Percentiles rank a stretch among this genome's conserved stretches.
Conservation (phyloP, 805 yeast species). For the Pichia deserticola region DNA sequence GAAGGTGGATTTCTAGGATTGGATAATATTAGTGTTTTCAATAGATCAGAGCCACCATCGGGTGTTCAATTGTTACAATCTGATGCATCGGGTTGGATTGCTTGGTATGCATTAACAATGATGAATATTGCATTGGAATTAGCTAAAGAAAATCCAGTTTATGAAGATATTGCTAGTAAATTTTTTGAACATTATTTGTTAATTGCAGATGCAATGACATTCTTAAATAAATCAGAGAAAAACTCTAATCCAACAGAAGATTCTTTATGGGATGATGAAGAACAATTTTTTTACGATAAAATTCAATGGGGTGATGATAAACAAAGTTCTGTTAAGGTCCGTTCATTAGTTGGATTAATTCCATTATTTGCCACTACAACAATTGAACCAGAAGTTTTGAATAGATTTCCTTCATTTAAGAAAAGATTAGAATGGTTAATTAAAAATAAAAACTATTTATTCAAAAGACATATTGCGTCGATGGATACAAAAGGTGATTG, state of each 20-base stretch:
- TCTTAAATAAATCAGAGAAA: constrained; percentile 34
- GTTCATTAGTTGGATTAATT: constrained; percentile 86
- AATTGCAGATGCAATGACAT: constrained; percentile 92
- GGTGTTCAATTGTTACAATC: constrained; percentile 90
- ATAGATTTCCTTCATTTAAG: constrained; percentile 73
- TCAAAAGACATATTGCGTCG: constrained; percentile 79
- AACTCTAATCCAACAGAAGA: constrained; percentile 36
- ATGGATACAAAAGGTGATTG: constrained; percentile 75
- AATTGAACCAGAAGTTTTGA: constrained; percentile 73
- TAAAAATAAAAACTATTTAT: constrained; percentile 57
- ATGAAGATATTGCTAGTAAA: constrained; percentile 90
- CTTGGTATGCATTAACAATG: constrained; percentile 85
- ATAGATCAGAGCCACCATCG: constrained; percentile 90
- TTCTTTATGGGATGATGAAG: constrained; percentile 85
- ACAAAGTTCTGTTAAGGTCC: constrained; percentile 67
- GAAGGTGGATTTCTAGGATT: constrained; percentile 93
- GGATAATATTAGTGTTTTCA: constrained; percentile 88
- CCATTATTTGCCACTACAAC: constrained; percentile 88
- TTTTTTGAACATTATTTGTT: constrained; percentile 88
- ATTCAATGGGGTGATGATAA: constrained; percentile 70
- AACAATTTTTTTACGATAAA: constrained; percentile 84
- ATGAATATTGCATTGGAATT: constrained; percentile 85
- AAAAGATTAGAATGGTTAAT: constrained; percentile 81
- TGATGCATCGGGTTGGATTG: constrained; percentile 98
- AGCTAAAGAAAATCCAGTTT: constrained; percentile 76